Evolutionary conservation across 352 stramenopile species (phyloP).

Genomic region (Phytopythium vexans): DNA sequence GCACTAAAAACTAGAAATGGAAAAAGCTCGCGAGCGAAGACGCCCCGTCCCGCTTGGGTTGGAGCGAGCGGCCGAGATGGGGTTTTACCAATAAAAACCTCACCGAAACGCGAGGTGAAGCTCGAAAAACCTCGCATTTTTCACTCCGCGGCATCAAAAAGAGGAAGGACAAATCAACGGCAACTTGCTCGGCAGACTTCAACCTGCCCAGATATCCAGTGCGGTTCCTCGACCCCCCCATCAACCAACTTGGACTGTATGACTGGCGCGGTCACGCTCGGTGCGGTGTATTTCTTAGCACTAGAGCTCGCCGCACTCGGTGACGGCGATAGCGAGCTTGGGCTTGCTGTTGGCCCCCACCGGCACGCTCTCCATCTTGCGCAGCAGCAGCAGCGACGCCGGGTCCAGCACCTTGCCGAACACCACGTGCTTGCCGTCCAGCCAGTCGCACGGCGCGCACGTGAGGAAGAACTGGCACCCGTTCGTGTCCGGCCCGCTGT

Average conservation of each 20-base stretch:
- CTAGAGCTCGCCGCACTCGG: constrained; percentile 89
- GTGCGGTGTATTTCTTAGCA: not conserved
- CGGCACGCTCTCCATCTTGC: constrained; percentile 91
- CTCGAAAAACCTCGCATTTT: constrained; percentile 17
- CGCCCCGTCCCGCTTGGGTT: too few species aligned
- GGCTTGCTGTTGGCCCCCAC: constrained; percentile 83
- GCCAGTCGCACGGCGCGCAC: constrained; percentile 91
- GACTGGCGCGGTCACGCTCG: not conserved
- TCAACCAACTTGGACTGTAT: not conserved
- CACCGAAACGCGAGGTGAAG: constrained; percentile 17
- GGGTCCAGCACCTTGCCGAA: constrained; percentile 93
- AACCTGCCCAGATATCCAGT: too few species aligned
- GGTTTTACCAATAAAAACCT: not conserved
- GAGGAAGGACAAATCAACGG: too few species aligned
- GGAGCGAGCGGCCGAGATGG: too few species aligned
- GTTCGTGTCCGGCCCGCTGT: constrained; percentile 93
- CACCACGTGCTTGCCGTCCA: constrained; percentile 97
- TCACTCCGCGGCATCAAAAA: too few species aligned
- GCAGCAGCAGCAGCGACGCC: constrained; percentile 80
- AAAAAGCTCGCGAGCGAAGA: constrained; percentile 4
- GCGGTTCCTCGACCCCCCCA: not conserved
- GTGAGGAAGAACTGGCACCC: constrained; percentile 96
- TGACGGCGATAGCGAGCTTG: constrained; percentile 84
- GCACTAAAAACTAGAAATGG: constrained; percentile 20
- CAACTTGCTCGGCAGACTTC: too few species aligned